These are phyloP conservation scores for Rhizopogon vesiculosus DNA, from an alignment of 768 basidiomycete genomes.

Conservation along the genomic window DNA sequence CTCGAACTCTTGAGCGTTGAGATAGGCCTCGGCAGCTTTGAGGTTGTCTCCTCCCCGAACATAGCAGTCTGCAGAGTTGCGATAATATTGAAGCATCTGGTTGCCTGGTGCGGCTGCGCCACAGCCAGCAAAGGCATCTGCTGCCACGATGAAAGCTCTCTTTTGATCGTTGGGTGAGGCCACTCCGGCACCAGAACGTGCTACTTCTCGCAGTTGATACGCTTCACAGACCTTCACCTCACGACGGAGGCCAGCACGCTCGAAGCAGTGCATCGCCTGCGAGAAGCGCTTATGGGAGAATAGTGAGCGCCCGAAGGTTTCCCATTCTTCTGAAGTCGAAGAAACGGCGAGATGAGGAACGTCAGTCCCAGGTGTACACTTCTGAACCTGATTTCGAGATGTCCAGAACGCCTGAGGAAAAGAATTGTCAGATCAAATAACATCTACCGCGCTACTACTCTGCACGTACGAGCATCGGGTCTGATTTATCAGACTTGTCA, in stretches of 20 bases:
- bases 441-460: too few relatives aligned
- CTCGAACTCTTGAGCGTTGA: slow-evolving; percentile 37
- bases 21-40: slow-evolving; percentile 42
- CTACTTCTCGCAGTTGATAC: slow-evolving; percentile 50
- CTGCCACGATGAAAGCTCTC: slow-evolving; percentile 41
- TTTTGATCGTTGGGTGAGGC: slow-evolving; percentile 17
- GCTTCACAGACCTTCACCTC: slow-evolving; percentile 46
- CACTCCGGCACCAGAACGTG: slow-evolving; percentile 29
- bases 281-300: slow-evolving; percentile 30
- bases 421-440: too few relatives aligned
- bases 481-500: slow-evolving; percentile 52
- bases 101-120: slow-evolving; percentile 27
- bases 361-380: slow-evolving; percentile 42
- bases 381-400: slow-evolving; percentile 38
- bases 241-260: slow-evolving; percentile 37
- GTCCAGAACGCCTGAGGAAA: slow-evolving; percentile 47
- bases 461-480: slow-evolving; percentile 50
- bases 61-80: slow-evolving; percentile 43
- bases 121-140: slow-evolving; percentile 43
- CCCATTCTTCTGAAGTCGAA: slow-evolving; percentile 48
- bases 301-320: slow-evolving; percentile 30
- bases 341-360: slow-evolving; percentile 51
- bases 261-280: slow-evolving; percentile 52
- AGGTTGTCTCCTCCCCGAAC: slow-evolving; percentile 32
- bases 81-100: slow-evolving; percentile 32